phyloP scores from a whole-genome alignment of 2,329 filamentous ascomycete species.

The Cordyceps militaris region DNA sequence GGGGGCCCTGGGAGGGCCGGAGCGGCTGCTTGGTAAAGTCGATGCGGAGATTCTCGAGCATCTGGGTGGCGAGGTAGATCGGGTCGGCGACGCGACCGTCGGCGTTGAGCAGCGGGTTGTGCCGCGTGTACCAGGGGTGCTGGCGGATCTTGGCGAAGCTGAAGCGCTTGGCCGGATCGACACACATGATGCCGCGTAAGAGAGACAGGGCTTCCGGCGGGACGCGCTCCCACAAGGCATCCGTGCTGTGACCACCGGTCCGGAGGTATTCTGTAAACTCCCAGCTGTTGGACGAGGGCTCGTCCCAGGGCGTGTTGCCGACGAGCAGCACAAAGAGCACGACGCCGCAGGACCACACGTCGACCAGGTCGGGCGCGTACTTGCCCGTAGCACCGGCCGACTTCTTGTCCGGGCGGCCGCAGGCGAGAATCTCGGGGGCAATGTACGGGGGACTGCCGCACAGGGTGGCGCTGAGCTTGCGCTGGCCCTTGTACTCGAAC shows the following conservation, averaged over 20 bases:
- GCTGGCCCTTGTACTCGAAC: conserved; percentile 80
- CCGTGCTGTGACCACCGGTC: conserved; percentile 71
- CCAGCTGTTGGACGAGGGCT: conserved; percentile 77
- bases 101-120: conserved; percentile 66
- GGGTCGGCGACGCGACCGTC: conserved; percentile 74
- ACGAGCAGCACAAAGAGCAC: conserved; percentile 95
- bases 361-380: conserved; percentile 73
- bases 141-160: conserved; percentile 78
- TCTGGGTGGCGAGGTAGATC: conserved; percentile 80
- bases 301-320: conserved; percentile 97
- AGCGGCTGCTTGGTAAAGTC: conserved; percentile 72
- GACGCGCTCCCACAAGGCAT: conserved; percentile 77
- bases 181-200: conserved; percentile 85
- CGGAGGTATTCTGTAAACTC: conserved; percentile 85
- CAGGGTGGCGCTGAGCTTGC: conserved; percentile 78
- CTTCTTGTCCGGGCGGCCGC: conserved; percentile 39
- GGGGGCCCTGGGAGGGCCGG: conserved; percentile 37
- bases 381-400: conserved; percentile 45
- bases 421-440: conserved; percentile 77
- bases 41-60: conserved; percentile 86
- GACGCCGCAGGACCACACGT: conserved; percentile 96
- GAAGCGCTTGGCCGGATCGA: conserved; percentile 70
- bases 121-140: conserved; percentile 90
- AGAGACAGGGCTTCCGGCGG: conserved; percentile 70
- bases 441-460: conserved; percentile 97